Conservation (phyloP, 495 filamentous ascomycete species). For the Neurospora tetraspora region DNA sequence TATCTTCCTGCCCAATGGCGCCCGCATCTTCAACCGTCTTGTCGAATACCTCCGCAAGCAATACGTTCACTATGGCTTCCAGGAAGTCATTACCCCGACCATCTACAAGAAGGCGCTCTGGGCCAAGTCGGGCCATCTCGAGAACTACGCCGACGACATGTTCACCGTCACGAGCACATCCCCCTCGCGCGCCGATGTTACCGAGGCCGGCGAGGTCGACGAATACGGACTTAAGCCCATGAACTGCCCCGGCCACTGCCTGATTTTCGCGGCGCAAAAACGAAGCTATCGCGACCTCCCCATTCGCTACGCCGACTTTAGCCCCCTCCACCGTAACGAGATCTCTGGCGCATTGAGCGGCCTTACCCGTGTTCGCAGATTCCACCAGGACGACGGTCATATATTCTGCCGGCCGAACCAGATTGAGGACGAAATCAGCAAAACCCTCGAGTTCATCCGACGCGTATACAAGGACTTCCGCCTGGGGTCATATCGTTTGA, state of each 20-base stretch:
- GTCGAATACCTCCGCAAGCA: conserved; percentile 77
- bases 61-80: conserved; percentile 78
- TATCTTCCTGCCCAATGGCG: conserved; percentile 77
- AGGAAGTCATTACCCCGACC: conserved; percentile 85
- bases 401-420: conserved; percentile 86
- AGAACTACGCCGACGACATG: conserved; percentile 94
- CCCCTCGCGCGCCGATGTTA: conserved; percentile 24
- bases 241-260: conserved; percentile 93
- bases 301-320: conserved; percentile 88
- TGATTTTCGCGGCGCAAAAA: conserved; percentile 64
- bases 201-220: conserved; percentile 47
- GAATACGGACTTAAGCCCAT: conserved; percentile 91
- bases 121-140: conserved; percentile 83
- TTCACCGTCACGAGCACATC: conserved; percentile 65
- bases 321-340: conserved; percentile 85
- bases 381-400: conserved; percentile 94
- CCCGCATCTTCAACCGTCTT: conserved; percentile 80
- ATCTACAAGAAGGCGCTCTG: conserved; percentile 90
- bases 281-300: conserved; percentile 77
- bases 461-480: conserved; percentile 68
- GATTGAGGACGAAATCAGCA: conserved; percentile 69
- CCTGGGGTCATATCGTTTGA: conserved; percentile 63
- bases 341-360: conserved; percentile 77
- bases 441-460: conserved; percentile 70
- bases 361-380: conserved; percentile 79